Base-by-base conservation (phyloP, 306 rosid species). In the Abrus pulchellus region DNA sequence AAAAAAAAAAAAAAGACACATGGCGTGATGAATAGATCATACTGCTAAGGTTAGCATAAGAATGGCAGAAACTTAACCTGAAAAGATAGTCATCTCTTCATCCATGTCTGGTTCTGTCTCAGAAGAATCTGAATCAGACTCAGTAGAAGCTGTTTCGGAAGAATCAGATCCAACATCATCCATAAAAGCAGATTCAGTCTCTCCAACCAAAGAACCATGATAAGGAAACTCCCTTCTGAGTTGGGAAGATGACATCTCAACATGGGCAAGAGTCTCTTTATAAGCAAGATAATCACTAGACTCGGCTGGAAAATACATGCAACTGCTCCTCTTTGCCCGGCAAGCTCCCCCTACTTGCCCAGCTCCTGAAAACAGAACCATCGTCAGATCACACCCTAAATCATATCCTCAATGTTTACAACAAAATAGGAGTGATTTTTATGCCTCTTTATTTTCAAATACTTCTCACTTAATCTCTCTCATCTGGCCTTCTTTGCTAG, bases 51-150 rank as follows among this genome's bases (percentile, higher is more conserved):
- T 43, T 14, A 65, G 66, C 27, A 83, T 12, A 70, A 59, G 74
- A 12, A 77, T 30, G 74, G 43, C 60, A 36, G 65, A 14, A 63
- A 74, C 36, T 75, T 64, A 74, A 94, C 98, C 97, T 89, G 97
- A 87, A 84, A 85, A 83, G 79, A 84, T 57, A 62, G 88, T 73
- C 91, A 87, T 86, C 68, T 84, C 92, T 73, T 85, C 90, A 82
- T 87, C 92, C 84, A 83, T 69, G 77, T 90, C 97, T 14, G 80
- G 85, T 78, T 92, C 94, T 34, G 97, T 88, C 88, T 85, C 92
- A 4, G 97, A 91, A 84, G 97, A 89, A 87, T 90, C 97, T 27
- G 86, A 86, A 66, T 85, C 93, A 7, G 90, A 84, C 56, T 36
- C 88, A 12, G 93, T 69, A 68, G 90, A 82, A 72, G 65, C 85